phyloP scores from a whole-genome alignment of 306 rosid species.

The Pyrus pyrifolia region DNA sequence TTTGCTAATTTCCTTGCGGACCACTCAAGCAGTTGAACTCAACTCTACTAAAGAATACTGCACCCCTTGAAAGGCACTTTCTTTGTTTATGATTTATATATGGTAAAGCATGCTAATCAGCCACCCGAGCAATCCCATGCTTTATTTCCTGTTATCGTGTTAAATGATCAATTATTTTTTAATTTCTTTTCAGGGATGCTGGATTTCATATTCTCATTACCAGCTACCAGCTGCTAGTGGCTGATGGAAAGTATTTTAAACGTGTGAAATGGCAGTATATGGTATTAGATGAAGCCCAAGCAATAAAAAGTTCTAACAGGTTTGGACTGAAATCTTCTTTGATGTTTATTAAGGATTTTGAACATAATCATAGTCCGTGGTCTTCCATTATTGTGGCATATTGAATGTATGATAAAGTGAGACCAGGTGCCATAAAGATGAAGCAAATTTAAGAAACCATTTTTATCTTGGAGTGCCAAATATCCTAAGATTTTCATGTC shows the following conservation, averaged over 20 bases:
- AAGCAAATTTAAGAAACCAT: background rate
- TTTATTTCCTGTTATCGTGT: background rate
- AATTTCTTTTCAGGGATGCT: slow-evolving; percentile 60
- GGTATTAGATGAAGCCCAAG: slow-evolving; percentile 99
- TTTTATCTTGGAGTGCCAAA: background rate
- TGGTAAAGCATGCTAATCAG: background rate
- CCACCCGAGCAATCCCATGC: background rate
- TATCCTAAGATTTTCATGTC: background rate
- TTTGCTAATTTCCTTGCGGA: background rate
- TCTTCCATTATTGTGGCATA: background rate
- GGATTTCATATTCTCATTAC: slow-evolving; percentile 94
- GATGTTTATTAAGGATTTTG: background rate
- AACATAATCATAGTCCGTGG: background rate
- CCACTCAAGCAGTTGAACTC: background rate
- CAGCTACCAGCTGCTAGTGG: slow-evolving; percentile 88
- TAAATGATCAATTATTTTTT: background rate
- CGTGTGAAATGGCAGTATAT: slow-evolving; percentile 99
- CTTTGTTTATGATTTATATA: background rate
- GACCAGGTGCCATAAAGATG: background rate
- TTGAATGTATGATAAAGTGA: background rate
- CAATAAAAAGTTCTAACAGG: slow-evolving; percentile 93
- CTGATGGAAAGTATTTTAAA: slow-evolving; percentile 79
- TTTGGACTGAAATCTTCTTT: slow-evolving; percentile 23
- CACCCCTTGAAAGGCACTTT: background rate
- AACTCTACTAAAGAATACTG: background rate